Conservation (phyloP, 805 yeast species). For the Candida verbasci region DNA sequence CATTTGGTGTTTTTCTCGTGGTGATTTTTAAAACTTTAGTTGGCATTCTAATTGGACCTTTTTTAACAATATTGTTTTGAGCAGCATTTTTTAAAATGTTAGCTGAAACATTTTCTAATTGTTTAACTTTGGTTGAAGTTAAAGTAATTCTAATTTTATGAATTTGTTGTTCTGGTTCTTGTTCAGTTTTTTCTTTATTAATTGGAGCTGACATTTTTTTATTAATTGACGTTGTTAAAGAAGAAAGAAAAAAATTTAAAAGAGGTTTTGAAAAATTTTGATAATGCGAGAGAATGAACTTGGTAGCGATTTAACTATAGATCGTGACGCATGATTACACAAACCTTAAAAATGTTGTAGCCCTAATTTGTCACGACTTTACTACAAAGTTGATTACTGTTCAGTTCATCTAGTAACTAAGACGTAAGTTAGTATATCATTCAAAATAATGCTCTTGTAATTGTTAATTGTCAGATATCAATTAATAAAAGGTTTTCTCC, state of each 20-base stretch:
- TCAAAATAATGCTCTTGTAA: too few species aligned
- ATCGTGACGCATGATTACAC: not conserved
- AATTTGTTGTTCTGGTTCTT: conserved; percentile 75
- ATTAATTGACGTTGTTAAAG: conserved; percentile 34
- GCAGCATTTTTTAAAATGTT: conserved; percentile 87
- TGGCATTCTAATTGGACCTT: conserved; percentile 99
- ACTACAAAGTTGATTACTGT: too few species aligned
- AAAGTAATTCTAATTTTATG: conserved; percentile 98
- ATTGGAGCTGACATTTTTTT: conserved; percentile 69
- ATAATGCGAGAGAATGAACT: conserved; percentile 1
- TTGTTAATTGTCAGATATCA: conserved; percentile 4
- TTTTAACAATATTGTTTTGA: conserved; percentile 77
- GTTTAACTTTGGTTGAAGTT: conserved; percentile 98
- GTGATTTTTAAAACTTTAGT: conserved; percentile 96
- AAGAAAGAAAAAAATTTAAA: conserved; percentile 7
- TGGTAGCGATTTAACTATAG: not conserved
- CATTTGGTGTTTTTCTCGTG: conserved; percentile 99
- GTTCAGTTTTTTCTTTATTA: conserved; percentile 77
- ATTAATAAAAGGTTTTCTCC: conserved; percentile 21
- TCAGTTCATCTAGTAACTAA: too few species aligned
- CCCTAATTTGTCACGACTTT: conserved; percentile 1
- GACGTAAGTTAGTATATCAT: too few species aligned
- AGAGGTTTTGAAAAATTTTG: conserved; percentile 12
- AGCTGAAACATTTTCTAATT: conserved; percentile 92
- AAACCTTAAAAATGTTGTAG: not conserved